Evolutionary conservation across 495 filamentous ascomycete species (phyloP).

Genomic region (Neurospora sp.): DNA sequence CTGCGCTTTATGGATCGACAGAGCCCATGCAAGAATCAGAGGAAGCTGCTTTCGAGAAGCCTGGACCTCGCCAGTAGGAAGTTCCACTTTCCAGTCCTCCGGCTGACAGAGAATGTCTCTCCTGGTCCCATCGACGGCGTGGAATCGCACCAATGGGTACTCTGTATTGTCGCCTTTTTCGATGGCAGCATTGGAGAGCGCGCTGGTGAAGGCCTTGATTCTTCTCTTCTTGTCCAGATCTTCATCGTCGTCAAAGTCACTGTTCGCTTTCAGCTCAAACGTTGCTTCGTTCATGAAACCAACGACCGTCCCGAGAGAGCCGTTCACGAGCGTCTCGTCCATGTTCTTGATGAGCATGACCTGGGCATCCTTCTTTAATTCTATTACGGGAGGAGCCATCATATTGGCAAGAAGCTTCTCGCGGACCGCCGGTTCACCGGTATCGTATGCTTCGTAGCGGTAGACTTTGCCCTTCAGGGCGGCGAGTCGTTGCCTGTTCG

Average conservation of each 20-base stretch:
- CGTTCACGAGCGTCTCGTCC: conserved; percentile 89
- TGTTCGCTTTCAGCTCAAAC: conserved; percentile 53
- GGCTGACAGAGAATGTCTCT: conserved; percentile 72
- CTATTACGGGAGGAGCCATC: conserved; percentile 74
- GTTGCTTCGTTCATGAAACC: conserved; percentile 77
- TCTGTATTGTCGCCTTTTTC: conserved; percentile 32
- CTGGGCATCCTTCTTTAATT: conserved; percentile 84
- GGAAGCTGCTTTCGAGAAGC: conserved; percentile 71
- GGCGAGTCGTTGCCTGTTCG: conserved; percentile 66
- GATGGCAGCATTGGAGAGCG: conserved; percentile 9
- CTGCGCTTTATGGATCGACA: conserved; percentile 97
- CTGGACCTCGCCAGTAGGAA: conserved; percentile 90
- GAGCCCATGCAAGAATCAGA: conserved; percentile 89
- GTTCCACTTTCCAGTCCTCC: conserved; percentile 92
- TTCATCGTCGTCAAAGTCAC: conserved; percentile 42
- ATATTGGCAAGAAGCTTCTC: conserved; percentile 77
- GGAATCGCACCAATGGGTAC: conserved; percentile 79
- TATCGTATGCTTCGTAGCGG: conserved; percentile 61
- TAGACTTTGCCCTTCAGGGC: conserved; percentile 56
- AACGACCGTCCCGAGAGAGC: conserved; percentile 76
- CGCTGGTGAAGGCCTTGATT: conserved; percentile 28
- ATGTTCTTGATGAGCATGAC: conserved; percentile 99
- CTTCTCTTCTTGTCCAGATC: conserved; percentile 38
- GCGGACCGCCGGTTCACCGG: conserved; percentile 61
- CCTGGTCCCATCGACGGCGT: conserved; percentile 63